These are phyloP conservation scores for Alternaria sp. DNA, from an alignment of 2,329 filamentous ascomycete genomes.

Conservation along the genomic window DNA sequence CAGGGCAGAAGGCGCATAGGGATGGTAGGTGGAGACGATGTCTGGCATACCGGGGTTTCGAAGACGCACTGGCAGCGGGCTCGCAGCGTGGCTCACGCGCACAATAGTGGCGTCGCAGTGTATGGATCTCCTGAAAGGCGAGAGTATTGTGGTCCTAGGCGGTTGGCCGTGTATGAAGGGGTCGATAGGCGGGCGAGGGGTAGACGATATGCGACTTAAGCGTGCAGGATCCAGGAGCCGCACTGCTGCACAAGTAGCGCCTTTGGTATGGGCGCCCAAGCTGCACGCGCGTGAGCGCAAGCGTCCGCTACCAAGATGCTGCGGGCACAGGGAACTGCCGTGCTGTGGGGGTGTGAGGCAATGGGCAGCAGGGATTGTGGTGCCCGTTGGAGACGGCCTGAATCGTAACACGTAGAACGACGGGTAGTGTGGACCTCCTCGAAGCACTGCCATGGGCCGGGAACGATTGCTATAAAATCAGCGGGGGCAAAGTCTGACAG, in stretches of 20 bases:
- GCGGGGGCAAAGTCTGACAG: constrained; percentile 22
- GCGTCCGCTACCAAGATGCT: constrained; percentile 33
- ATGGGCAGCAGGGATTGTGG: constrained; percentile 30
- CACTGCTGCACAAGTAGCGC: constrained; percentile 25
- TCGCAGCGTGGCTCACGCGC: constrained; percentile 48
- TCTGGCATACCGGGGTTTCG: constrained; percentile 40
- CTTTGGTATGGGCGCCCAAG: constrained; percentile 21
- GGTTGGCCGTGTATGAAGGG: constrained; percentile 30
- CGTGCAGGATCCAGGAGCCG: constrained; percentile 37
- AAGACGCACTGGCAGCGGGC: constrained; percentile 28
- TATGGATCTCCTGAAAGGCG: constrained; percentile 27
- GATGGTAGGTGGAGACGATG: constrained; percentile 44
- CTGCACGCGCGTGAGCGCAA: constrained; percentile 31
- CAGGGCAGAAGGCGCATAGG: constrained; percentile 41
- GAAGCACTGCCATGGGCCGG: constrained; percentile 17
- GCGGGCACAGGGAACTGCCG: constrained; percentile 46
- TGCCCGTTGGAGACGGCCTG: constrained; percentile 23
- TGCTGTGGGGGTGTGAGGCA: constrained; percentile 42
- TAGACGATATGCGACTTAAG: constrained; percentile 32
- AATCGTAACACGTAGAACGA: constrained; percentile 24
- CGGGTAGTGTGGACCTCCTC: constrained; percentile 20
- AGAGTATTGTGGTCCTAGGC: constrained; percentile 19
- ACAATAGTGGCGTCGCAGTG: constrained; percentile 33
- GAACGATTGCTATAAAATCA: constrained; percentile 24
- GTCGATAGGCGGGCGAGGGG: constrained; percentile 29